These are phyloP conservation scores for Skeletonema marinoi DNA, from an alignment of 108 stramenopile species.

Conservation along the genomic window DNA sequence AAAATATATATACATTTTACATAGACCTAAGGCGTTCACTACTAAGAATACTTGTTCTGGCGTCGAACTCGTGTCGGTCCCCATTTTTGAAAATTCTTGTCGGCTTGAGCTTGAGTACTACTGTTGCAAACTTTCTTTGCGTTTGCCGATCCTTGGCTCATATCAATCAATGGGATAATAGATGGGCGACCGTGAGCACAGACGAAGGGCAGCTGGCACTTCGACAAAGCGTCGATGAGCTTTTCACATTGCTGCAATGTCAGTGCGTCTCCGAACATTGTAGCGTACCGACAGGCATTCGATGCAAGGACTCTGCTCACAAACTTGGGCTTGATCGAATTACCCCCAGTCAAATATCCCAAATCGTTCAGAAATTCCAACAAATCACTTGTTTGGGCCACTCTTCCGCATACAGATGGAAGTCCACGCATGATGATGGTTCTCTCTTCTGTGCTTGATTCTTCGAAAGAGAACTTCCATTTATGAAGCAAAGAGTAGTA, in stretches of 20 bases:
- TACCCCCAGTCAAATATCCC: constrained; percentile 11
- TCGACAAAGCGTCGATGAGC: constrained; percentile 27
- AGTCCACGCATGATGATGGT: constrained; percentile 31
- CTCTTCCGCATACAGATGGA: constrained; percentile 43
- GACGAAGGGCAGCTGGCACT: constrained; percentile 38
- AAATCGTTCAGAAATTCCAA: constrained; percentile 38
- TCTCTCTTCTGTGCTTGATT: constrained; percentile 5
- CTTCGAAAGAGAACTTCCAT: constrained; percentile 45
- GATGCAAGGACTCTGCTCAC: constrained; percentile 44
- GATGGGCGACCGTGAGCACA: constrained; percentile 49
- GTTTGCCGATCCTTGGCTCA: background rate
- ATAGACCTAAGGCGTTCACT: no score
- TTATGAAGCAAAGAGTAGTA: constrained; percentile 28
- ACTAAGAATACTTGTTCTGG: background rate
- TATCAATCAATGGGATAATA: constrained; percentile 12
- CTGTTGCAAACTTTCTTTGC: background rate
- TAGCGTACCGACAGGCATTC: constrained; percentile 52
- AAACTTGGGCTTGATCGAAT: constrained; percentile 33
- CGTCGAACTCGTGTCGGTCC: background rate
- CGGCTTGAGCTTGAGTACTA: background rate
- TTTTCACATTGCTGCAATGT: constrained; percentile 5
- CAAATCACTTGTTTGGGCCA: constrained; percentile 32
- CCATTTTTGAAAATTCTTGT: background rate
- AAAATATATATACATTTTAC: no score
- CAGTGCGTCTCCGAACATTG: constrained; percentile 53